phyloP scores from a whole-genome alignment of 768 basidiomycete genomes.

The Panus rudis region DNA sequence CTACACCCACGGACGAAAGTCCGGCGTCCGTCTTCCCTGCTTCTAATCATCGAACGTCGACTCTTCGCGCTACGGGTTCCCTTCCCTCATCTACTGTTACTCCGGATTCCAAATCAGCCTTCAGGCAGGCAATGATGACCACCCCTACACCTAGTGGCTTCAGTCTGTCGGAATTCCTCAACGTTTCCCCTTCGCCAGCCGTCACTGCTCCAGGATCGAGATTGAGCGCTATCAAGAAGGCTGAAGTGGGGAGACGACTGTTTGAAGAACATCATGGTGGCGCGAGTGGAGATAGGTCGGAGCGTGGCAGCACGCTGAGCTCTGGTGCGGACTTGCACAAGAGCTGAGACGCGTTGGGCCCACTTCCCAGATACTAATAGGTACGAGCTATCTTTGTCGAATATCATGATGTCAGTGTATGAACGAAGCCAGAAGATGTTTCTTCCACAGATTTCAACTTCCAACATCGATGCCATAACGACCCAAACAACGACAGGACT shows the following conservation, averaged over 20 bases:
- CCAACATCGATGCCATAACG: too few species aligned
- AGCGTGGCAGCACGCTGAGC: conserved; percentile 10
- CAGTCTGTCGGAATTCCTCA: conserved; percentile 66
- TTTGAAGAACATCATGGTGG: conserved; percentile 61
- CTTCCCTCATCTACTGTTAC: conserved; percentile 5
- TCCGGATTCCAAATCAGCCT: neutral
- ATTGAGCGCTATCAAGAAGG: conserved; percentile 41
- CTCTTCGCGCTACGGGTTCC: neutral
- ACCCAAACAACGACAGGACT: too few species aligned
- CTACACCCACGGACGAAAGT: conserved; percentile 17
- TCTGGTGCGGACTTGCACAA: conserved; percentile 19
- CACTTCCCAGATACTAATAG: too few species aligned
- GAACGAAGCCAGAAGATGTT: too few species aligned
- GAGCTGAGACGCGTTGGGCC: too few species aligned
- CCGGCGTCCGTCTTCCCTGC: conserved; percentile 1
- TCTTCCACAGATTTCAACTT: too few species aligned
- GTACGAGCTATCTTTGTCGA: too few species aligned
- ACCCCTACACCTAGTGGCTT: conserved; percentile 38
- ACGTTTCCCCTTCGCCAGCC: conserved; percentile 57
- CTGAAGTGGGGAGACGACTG: conserved; percentile 59
- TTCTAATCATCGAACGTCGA: conserved; percentile 3
- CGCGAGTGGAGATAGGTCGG: conserved; percentile 3
- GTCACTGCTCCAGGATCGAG: conserved; percentile 22
- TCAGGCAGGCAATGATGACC: conserved; percentile 18
- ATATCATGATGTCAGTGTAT: too few species aligned